phyloP scores from a whole-genome alignment of 73 alveolate species.

The Paramecium octaurelia region DNA sequence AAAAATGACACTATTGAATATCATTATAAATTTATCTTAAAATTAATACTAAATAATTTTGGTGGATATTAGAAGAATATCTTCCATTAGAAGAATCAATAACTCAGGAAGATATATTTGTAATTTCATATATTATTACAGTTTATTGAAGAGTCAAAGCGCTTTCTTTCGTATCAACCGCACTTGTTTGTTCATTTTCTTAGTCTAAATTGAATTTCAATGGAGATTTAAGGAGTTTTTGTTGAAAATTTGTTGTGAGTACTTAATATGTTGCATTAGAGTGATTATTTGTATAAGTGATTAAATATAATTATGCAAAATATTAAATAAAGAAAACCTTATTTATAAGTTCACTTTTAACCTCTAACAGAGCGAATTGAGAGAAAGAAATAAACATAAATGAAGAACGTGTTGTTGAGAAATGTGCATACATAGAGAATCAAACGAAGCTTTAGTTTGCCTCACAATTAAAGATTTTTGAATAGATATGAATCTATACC shows the following conservation, averaged over 20 bases:
- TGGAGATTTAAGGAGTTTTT: neutral
- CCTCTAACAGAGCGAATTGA: neutral
- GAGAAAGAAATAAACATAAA: neutral
- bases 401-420: neutral
- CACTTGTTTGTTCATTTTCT: neutral
- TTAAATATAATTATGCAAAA: neutral
- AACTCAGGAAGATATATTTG: slow-evolving; percentile 26
- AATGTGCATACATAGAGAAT: neutral
- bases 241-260: neutral
- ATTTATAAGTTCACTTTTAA: neutral
- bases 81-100: neutral
- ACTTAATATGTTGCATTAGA: neutral
- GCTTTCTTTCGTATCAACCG: neutral
- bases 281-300: neutral
- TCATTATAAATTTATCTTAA: too few relatives aligned
- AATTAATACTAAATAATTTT: neutral
- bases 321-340: neutral
- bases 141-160: neutral
- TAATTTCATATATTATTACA: neutral
- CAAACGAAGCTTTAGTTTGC: neutral
- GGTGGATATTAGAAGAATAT: neutral
- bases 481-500: neutral
- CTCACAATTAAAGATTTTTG: neutral
- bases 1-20: neutral
- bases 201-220: neutral